Evolutionary conservation across 2,329 filamentous ascomycete genomes (phyloP), one percentile per base, ranked within the genome.

Genomic region (Aaosphaeria arxii): DNA sequence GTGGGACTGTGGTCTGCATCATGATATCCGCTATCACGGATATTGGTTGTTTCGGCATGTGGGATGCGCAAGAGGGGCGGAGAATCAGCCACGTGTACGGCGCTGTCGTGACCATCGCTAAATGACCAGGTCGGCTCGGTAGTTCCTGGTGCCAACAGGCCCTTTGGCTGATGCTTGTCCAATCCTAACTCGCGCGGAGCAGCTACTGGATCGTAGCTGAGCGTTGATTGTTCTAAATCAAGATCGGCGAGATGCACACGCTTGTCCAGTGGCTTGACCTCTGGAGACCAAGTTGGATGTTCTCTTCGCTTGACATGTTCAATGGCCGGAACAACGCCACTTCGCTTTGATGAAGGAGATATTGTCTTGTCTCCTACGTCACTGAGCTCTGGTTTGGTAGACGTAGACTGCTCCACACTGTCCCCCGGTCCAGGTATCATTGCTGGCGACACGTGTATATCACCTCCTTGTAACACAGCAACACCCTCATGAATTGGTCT

Each of bases 11-110:
- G 49, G 11, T 44, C 48, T 43, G 54, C 30, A 43, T 67, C 62
- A 44, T 73, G 65, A 48, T 76, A 75, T 6, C 71, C 71, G 57
- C 72, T 77, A 50, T 78, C 73, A 52, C 73, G 66, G 30, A 24
- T 24, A 24, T 63, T 58, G 39, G 53, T 51, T 30, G 66, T 53
- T n/a, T n/a, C 7, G 41, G 62, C 59, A 30, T 56, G 54, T 43
- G 58, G 45, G 47, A 63, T 59, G 36, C 54, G 53, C 40, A 64
- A 54, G 30, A 71, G 50, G 33, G 70, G 58, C 38, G 73, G 71
- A 44, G 76, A 73, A 56, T 77, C 75, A 51, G 66, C 67, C 49
- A 74, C 64, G 52, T 74, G 69, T 51, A 75, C 67, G 53, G 68
- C 75, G 53, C 71, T 74, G 49, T 77, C 75, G 51, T 75, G 71